Percentiles rank a stretch among this genome's conserved stretches.
These are phyloP conservation scores for Penicillium fuscoglaucum DNA, from an alignment of 2,329 filamentous ascomycete species.

Conservation along the genomic window DNA sequence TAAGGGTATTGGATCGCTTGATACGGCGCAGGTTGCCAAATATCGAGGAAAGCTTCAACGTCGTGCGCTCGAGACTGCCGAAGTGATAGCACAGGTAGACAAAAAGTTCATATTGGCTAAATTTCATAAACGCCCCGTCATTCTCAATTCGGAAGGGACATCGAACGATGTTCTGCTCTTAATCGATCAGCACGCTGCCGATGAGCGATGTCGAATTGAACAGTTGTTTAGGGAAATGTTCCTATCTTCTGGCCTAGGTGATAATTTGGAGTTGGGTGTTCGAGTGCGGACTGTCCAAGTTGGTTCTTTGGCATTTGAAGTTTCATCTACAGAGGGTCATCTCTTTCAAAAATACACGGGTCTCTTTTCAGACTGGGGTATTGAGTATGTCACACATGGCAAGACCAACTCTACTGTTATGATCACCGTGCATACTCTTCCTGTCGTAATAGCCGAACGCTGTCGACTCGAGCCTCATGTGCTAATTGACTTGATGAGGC, in stretches of 20 bases:
- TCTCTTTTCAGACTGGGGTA: conserved; percentile 73
- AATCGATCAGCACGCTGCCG: conserved; percentile 91
- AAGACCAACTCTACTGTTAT: conserved; percentile 12
- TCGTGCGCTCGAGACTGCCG: conserved; percentile 57
- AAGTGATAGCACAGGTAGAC: conserved; percentile 80
- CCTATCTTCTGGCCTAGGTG: conserved; percentile 9
- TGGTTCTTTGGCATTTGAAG: conserved; percentile 61
- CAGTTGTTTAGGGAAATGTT: conserved; percentile 62
- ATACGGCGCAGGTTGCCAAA: conserved; percentile 29
- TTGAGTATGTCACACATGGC: conserved; percentile 58
- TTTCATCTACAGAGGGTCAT: conserved; percentile 60
- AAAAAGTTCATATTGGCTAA: conserved; percentile 81
- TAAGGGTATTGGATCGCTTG: conserved; percentile 24
- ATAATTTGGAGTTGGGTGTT: not conserved
- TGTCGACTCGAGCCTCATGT: conserved; percentile 72
- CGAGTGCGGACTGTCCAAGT: conserved; percentile 29
- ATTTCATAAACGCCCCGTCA: conserved; percentile 39
- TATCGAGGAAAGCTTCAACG: conserved; percentile 58
- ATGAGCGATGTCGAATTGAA: conserved; percentile 83
- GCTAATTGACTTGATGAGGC: conserved; percentile 70
- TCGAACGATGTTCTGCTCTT: conserved; percentile 60
- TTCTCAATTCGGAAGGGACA: not conserved
- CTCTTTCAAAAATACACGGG: conserved; percentile 57
- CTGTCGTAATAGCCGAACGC: conserved; percentile 71
- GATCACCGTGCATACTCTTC: conserved; percentile 61